Percentiles rank a stretch among this genome's conserved stretches.
These are phyloP conservation scores for Fusarium nygamai DNA, from an alignment of 2,329 filamentous ascomycete genomes.

Conservation along the genomic window DNA sequence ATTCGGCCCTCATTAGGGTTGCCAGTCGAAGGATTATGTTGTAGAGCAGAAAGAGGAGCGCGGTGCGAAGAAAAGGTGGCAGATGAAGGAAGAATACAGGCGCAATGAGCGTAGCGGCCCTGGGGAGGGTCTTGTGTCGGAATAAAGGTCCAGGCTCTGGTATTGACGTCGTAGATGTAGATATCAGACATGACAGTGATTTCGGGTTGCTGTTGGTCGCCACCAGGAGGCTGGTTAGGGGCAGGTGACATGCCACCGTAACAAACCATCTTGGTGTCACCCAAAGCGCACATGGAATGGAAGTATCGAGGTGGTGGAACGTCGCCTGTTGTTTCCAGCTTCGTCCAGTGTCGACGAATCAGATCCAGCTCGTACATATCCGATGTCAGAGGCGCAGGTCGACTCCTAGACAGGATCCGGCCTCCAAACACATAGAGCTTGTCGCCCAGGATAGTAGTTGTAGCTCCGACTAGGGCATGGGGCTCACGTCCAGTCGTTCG, in stretches of 20 bases:
- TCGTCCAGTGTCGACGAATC: slow-evolving; percentile 91
- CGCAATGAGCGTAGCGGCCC: slow-evolving; percentile 96
- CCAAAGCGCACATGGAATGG: slow-evolving; percentile 92
- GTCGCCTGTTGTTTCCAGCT: slow-evolving; percentile 84
- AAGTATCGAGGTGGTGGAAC: slow-evolving; percentile 94
- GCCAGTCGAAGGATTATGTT: slow-evolving; percentile 85
- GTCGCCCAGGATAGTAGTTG: slow-evolving; percentile 93
- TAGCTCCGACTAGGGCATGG: slow-evolving; percentile 90
- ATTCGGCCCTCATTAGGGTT: slow-evolving; percentile 89
- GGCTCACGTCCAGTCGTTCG: slow-evolving; percentile 92
- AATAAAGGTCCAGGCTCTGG: slow-evolving; percentile 86
- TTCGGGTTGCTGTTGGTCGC: slow-evolving; percentile 74
- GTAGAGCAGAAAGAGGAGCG: slow-evolving; percentile 85
- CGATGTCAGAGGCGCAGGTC: slow-evolving; percentile 82
- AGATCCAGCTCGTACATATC: slow-evolving; percentile 95
- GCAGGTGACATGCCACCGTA: slow-evolving; percentile 98
- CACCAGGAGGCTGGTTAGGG: slow-evolving; percentile 57
- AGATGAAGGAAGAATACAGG: slow-evolving; percentile 88
- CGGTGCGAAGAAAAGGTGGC: slow-evolving; percentile 86
- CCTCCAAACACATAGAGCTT: slow-evolving; percentile 98
- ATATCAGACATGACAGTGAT: slow-evolving; percentile 98
- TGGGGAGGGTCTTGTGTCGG: slow-evolving; percentile 84
- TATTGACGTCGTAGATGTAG: slow-evolving; percentile 89
- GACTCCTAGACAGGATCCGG: slow-evolving; percentile 82
- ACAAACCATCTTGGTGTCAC: slow-evolving; percentile 95